Evolutionary conservation across 441 rosid genomes (phyloP).

Genomic region (Pelargonium fulgidum): DNA sequence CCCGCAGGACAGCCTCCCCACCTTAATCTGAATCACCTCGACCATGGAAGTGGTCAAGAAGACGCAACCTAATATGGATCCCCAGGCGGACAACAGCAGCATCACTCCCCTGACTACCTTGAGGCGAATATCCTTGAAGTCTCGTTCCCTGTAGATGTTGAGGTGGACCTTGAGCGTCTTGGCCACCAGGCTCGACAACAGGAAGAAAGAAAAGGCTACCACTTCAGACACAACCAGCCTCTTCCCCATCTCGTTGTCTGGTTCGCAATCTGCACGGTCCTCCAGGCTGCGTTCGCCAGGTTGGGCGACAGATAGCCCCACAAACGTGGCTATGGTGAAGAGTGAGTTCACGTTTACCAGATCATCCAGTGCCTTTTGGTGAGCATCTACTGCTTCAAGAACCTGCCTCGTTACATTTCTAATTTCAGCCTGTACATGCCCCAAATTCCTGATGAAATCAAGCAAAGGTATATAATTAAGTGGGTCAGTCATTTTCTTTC

Average conservation of each 20-base stretch:
- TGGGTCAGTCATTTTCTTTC: not conserved
- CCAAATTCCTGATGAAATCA: not conserved
- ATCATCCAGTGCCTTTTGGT: constrained; percentile 56
- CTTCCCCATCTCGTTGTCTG: constrained; percentile 48
- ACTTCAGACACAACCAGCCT: constrained; percentile 80
- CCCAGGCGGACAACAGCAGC: constrained; percentile 64
- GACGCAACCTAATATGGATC: constrained; percentile 87
- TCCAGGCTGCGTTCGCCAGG: constrained; percentile 77
- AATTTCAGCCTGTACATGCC: not conserved
- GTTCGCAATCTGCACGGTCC: constrained; percentile 52
- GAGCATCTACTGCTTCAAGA: not conserved
- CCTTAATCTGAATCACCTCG: constrained; percentile 69
- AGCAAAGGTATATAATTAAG: not conserved
- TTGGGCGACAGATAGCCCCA: constrained; percentile 69
- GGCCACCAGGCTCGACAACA: constrained; percentile 76
- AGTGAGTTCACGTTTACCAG: constrained; percentile 90
- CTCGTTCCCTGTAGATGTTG: constrained; percentile 71
- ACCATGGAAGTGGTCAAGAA: constrained; percentile 84
- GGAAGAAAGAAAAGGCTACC: constrained; percentile 80
- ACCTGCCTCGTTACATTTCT: not conserved
- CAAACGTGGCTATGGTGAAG: constrained; percentile 88
- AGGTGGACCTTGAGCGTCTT: constrained; percentile 82
- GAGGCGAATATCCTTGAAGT: constrained; percentile 58
- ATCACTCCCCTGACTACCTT: constrained; percentile 72
- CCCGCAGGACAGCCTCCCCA: constrained; percentile 86